A percentile compares a stretch with the other conserved stretches of the same genome.
Evolutionary conservation across 495 filamentous ascomycete genomes (phyloP).

Genomic region (Hypoxylon fuscum): DNA sequence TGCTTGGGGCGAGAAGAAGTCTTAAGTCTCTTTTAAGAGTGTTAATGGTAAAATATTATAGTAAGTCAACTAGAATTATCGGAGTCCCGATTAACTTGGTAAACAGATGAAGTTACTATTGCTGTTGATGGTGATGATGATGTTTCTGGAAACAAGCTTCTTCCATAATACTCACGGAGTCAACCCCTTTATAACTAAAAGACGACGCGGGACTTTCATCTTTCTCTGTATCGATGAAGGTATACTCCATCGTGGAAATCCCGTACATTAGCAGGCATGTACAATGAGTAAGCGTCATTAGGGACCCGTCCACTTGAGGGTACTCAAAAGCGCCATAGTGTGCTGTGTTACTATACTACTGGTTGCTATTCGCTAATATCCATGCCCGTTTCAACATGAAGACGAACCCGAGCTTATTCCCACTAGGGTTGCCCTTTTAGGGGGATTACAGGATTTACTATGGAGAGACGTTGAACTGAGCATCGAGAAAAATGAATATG

Average conservation of each 20-base stretch:
- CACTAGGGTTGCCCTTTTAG: not conserved
- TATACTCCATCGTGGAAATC: constrained; percentile 1
- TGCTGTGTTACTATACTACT: constrained; percentile 24
- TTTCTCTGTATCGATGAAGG: constrained; percentile 10
- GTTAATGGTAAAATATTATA: not conserved
- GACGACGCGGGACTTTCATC: constrained; percentile 22
- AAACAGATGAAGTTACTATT: constrained; percentile 4
- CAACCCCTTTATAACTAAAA: constrained; percentile 23
- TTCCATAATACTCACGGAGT: constrained; percentile 3
- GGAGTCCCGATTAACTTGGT: not conserved
- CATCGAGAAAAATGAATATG: not conserved
- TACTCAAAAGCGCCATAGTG: constrained; percentile 16
- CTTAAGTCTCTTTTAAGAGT: not conserved
- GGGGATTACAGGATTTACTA: not conserved
- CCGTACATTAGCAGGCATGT: constrained; percentile 13
- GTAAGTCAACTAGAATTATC: not conserved
- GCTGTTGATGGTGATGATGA: constrained; percentile 5
- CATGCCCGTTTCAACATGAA: not conserved
- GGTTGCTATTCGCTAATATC: constrained; percentile 12
- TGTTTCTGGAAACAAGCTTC: constrained; percentile 9
- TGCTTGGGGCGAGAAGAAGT: not conserved
- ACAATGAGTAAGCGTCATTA: constrained; percentile 32
- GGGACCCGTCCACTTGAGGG: constrained; percentile 4
- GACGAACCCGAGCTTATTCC: constrained; percentile 9
- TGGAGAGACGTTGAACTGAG: constrained; percentile 13